Evolutionary conservation across 352 stramenopile genomes (phyloP), one percentile per base, ranked within the genome.

Genomic region (Pythium utonaiense): DNA sequence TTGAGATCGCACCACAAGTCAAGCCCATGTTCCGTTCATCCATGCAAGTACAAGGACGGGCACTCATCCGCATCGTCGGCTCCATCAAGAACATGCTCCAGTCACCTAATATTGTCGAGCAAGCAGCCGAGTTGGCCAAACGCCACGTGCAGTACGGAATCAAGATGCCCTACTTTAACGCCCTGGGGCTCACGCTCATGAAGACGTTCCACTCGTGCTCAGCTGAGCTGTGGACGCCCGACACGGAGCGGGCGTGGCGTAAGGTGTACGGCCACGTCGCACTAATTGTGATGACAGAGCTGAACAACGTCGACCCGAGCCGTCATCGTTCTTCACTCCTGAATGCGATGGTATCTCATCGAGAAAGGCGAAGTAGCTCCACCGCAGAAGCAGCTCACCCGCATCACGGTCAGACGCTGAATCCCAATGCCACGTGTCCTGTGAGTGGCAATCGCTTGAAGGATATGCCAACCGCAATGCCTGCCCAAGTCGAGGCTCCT

Each of bases 61-160:
- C 67, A 33, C 66, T 80, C 41, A 60, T 80, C n/a, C 61, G 62
- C 6, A 77, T 78, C 57, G 62, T 75, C 38, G 61, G 70, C 28
- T 69, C 62, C 27, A 74, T 80, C 57, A 78, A 67, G 47, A 70
- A 60, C 40, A 66, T 72, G 52, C 60, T 77, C 2, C 66, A 78
- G 55, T 66, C 60, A n/a, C 60, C 63, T 8, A 66, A 75, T 34
- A 25, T 75, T 14, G 56, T 80, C 28, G 38, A 60, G 12, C 34
- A 67, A 9, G 66, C 70, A 16, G 56, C 64, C 0, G 60, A 69
- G 7, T 42, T 80, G 2, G 69, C 62, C 1, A 49, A 67, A 21
- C 73, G 69, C 22, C 73, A 80, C 45, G 70, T 75, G 30, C 66
- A 73, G 21, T 80, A 77, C 57, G 66, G 69, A 3, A 69, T 80